These are phyloP conservation scores for Gossypium laxum DNA, from an alignment of 441 rosid species.

Conservation along the genomic window DNA sequence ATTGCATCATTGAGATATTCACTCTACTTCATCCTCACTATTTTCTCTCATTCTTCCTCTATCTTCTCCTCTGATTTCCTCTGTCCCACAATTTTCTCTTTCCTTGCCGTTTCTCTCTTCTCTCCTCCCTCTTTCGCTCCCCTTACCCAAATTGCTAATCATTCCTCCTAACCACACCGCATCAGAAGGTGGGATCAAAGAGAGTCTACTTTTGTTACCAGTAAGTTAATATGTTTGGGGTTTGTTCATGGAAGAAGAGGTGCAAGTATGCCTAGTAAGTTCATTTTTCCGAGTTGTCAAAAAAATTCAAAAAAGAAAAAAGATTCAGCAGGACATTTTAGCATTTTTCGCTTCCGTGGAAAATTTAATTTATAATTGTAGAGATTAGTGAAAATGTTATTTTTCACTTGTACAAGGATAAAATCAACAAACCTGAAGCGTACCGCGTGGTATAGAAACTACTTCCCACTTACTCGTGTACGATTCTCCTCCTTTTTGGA, in stretches of 20 bases:
- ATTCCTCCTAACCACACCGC: background rate
- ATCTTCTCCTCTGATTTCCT: background rate
- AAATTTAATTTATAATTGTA: no score
- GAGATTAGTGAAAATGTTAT: no score
- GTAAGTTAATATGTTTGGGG: background rate
- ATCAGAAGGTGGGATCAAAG: background rate
- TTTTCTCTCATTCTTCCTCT: background rate
- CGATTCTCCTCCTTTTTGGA: constrained; percentile 50
- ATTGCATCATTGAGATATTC: background rate
- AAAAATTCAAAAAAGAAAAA: background rate
- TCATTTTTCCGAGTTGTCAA: background rate
- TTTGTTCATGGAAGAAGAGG: background rate
- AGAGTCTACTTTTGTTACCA: background rate
- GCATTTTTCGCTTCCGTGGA: no score
- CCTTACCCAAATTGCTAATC: background rate
- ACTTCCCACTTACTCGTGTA: constrained; percentile 49
- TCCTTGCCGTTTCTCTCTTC: background rate
- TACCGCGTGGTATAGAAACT: constrained; percentile 80
- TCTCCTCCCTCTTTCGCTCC: background rate
- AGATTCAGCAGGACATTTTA: no score
- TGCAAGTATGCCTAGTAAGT: background rate
- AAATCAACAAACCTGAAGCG: constrained; percentile 75
- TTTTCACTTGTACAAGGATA: background rate
- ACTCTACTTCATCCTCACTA: background rate
- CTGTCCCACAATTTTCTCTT: background rate